Conservation (phyloP, 768 basidiomycete genomes). For the Tylopilus plumbeoviolaceoides region DNA sequence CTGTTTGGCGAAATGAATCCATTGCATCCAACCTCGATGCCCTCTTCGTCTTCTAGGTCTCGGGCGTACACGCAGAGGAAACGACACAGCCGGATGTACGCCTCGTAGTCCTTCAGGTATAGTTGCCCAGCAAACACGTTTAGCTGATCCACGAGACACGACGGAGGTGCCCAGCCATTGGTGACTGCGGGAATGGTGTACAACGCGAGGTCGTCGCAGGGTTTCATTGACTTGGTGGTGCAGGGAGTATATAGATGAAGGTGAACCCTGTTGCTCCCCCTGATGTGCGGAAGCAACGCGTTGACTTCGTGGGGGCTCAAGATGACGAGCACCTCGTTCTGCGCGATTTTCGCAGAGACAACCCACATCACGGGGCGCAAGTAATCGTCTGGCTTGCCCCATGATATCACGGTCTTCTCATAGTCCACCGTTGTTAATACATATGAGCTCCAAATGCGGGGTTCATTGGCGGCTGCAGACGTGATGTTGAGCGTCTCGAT, state of each 20-base stretch:
- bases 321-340: slow-evolving; percentile 26
- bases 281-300: slow-evolving; percentile 35
- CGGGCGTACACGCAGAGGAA: slow-evolving; percentile 25
- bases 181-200: slow-evolving; percentile 4
- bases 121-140: slow-evolving; percentile 33
- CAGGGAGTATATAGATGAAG: slow-evolving; percentile 43
- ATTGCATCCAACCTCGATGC: slow-evolving; percentile 6
- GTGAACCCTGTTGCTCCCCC: slow-evolving; percentile 27
- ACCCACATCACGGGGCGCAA: slow-evolving; percentile 31
- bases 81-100: slow-evolving; percentile 25
- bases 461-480: slow-evolving; percentile 13
- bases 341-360: slow-evolving; percentile 7
- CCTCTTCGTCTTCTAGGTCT: slow-evolving; percentile 9
- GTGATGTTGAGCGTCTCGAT: slow-evolving; percentile 11
- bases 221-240: slow-evolving; percentile 29
- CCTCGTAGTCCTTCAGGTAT: slow-evolving; percentile 26
- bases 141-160: slow-evolving; percentile 17
- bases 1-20: slow-evolving; percentile 21
- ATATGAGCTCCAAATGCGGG: slow-evolving; percentile 14
- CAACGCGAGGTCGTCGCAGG: slow-evolving; percentile 33
- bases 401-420: slow-evolving; percentile 5
- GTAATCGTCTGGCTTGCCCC: slow-evolving; percentile 8
- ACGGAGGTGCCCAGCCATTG: neutral
- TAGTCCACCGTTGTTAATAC: slow-evolving; percentile 20
- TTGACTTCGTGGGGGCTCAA: slow-evolving; percentile 43